A percentile compares a stretch with the other conserved stretches of the same genome.
phyloP scores from a whole-genome alignment of 164 flowering plant genomes.

The Chimonanthus praecox region DNA sequence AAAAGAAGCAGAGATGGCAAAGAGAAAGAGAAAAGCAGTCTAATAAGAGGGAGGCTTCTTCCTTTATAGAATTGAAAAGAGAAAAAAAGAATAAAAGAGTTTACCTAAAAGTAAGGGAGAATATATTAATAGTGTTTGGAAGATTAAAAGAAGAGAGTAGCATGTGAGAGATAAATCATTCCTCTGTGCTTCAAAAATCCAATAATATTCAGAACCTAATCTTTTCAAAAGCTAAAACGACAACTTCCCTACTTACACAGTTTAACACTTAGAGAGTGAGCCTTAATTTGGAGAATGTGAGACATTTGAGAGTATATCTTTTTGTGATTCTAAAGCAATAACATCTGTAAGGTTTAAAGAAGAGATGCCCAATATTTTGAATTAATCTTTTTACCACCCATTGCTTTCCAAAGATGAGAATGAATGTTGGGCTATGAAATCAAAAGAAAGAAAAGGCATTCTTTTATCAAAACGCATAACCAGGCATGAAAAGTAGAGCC shows the following conservation, averaged over 20 bases:
- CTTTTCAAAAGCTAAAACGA: conserved; percentile 4
- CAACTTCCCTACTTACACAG: background rate
- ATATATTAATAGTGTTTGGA: background rate
- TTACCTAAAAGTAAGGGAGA: background rate
- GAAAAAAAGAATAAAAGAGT: background rate
- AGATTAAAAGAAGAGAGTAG: background rate
- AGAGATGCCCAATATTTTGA: background rate
- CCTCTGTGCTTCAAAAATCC: background rate
- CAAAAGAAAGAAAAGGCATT: conserved; percentile 12
- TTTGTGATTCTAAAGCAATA: conserved; percentile 5
- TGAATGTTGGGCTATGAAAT: conserved; percentile 7
- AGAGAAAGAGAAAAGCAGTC: background rate
- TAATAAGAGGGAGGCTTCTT: background rate
- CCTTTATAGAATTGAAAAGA: background rate
- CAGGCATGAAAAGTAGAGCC: conserved; percentile 43
- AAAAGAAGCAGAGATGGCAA: background rate
- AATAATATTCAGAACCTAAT: background rate
- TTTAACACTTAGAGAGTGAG: background rate
- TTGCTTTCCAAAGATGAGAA: conserved; percentile 5
- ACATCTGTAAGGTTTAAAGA: conserved; percentile 1
- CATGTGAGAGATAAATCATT: background rate
- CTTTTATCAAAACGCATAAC: conserved; percentile 9
- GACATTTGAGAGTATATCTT: background rate
- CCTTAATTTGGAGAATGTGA: background rate
- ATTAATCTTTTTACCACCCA: background rate